Percentiles rank a stretch among this genome's conserved stretches.
phyloP scores from a whole-genome alignment of 148 eudicot genomes.

The Rheum nobile region DNA sequence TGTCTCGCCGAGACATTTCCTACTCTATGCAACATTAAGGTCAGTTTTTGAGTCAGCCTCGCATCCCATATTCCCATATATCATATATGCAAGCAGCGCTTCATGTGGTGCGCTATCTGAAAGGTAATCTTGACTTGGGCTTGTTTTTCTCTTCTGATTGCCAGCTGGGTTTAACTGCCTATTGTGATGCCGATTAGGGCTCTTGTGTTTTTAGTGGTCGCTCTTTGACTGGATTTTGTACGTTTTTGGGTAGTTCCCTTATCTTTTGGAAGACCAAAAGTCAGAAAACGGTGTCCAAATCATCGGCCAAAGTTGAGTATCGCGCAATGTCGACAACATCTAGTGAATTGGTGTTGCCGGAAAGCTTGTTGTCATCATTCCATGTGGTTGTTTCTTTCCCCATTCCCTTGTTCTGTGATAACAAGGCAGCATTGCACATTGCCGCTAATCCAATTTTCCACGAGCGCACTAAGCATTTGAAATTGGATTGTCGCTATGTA shows the following conservation, averaged over 20 bases:
- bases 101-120: too few relatives aligned
- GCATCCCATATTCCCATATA: too few relatives aligned
- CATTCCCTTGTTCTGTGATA: background rate
- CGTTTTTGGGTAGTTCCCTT: background rate
- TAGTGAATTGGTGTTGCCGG: background rate
- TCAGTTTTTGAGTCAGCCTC: too few relatives aligned
- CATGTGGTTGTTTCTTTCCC: background rate
- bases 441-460: background rate
- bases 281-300: background rate
- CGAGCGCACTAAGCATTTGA: background rate
- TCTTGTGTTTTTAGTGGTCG: background rate
- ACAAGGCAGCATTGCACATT: background rate
- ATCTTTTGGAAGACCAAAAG: background rate
- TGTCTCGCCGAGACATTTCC: too few relatives aligned
- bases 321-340: background rate
- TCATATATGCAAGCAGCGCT: too few relatives aligned
- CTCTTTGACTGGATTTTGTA: background rate
- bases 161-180: background rate
- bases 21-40: too few relatives aligned
- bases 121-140: too few relatives aligned
- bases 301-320: background rate
- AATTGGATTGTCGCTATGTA: too few relatives aligned
- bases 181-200: background rate
- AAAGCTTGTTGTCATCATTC: background rate
- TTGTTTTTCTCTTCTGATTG: too few relatives aligned